These are phyloP conservation scores for Amanita rubescens DNA, from an alignment of 768 basidiomycete genomes.

Conservation along the genomic window DNA sequence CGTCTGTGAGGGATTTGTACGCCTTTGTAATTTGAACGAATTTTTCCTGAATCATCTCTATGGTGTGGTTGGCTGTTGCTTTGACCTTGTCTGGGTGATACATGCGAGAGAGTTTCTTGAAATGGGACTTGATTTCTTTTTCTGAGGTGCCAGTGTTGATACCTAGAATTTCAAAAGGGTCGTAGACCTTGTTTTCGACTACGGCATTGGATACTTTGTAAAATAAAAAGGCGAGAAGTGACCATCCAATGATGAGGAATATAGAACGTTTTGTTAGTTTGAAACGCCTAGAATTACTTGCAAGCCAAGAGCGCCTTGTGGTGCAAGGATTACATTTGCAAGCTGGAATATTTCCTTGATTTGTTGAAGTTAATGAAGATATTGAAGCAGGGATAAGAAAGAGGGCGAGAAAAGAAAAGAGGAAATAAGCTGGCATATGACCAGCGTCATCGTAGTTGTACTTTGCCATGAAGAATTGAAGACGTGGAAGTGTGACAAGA, in stretches of 20 bases:
- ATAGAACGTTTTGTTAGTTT: constrained; percentile 44
- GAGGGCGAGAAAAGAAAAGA: constrained; percentile 83
- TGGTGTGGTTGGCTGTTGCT: constrained; percentile 72
- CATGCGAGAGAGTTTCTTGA: constrained; percentile 82
- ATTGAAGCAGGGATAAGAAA: constrained; percentile 75
- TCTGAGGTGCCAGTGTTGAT: constrained; percentile 56
- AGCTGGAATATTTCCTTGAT: constrained; percentile 25
- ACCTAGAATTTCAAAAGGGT: constrained; percentile 93
- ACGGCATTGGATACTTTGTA: constrained; percentile 55
- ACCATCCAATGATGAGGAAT: constrained; percentile 68
- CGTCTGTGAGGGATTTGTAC: constrained; percentile 91
- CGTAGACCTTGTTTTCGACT: constrained; percentile 67
- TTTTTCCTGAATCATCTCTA: constrained; percentile 75
- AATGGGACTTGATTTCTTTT: constrained; percentile 94
- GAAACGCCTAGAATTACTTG: constrained; percentile 33
- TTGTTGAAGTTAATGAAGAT: constrained; percentile 33
- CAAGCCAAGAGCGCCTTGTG: constrained; percentile 41
- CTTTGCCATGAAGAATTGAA: constrained; percentile 50
- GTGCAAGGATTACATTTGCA: constrained; percentile 59
- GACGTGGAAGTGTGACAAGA: not conserved
- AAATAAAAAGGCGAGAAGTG: constrained; percentile 55
- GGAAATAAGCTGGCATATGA: constrained; percentile 84
- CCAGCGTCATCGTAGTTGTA: constrained; percentile 85
- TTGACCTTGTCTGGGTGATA: constrained; percentile 98
- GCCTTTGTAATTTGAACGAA: constrained; percentile 96